phyloP scores from a whole-genome alignment of 2,329 filamentous ascomycete genomes.

The Fusarium sp. region DNA sequence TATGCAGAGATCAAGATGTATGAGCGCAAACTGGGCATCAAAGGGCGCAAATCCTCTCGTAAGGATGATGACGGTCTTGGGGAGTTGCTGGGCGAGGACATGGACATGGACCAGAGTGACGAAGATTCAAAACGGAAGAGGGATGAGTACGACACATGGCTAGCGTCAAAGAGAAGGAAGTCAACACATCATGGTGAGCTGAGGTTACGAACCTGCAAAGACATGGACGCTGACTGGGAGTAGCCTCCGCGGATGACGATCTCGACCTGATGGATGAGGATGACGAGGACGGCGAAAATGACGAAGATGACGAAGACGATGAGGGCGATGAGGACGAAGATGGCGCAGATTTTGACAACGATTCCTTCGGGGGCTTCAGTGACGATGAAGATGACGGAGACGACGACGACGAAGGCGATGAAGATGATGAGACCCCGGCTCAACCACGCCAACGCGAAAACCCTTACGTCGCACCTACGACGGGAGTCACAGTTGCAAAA shows the following conservation, averaged over 20 bases:
- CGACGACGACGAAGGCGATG: constrained; percentile 39
- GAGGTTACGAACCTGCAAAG: constrained; percentile 35
- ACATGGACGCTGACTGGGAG: constrained; percentile 42
- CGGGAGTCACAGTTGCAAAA: constrained; percentile 63
- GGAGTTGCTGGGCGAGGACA: constrained; percentile 74
- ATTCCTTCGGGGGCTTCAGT: constrained; percentile 53
- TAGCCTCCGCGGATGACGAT: constrained; percentile 28
- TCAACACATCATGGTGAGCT: constrained; percentile 41
- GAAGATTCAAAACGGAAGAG: constrained; percentile 67
- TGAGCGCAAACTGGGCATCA: constrained; percentile 86
- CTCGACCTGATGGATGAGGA: constrained; percentile 36
- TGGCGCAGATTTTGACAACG: constrained; percentile 43
- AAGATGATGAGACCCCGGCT: constrained; percentile 45
- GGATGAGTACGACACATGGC: constrained; percentile 65
- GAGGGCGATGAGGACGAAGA: constrained; percentile 37
- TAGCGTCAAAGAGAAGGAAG: constrained; percentile 64
- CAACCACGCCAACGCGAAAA: constrained; percentile 73
- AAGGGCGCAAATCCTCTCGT: constrained; percentile 76
- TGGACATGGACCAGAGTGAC: constrained; percentile 54
- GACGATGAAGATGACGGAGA: constrained; percentile 44
- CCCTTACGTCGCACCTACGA: constrained; percentile 80
- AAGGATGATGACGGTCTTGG: constrained; percentile 79
- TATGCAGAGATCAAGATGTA: constrained; percentile 87
- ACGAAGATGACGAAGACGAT: constrained; percentile 37
- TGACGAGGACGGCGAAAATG: constrained; percentile 44